Conservation (phyloP, 495 filamentous ascomycete genomes). For the Trichoderma asperelloides region DNA sequence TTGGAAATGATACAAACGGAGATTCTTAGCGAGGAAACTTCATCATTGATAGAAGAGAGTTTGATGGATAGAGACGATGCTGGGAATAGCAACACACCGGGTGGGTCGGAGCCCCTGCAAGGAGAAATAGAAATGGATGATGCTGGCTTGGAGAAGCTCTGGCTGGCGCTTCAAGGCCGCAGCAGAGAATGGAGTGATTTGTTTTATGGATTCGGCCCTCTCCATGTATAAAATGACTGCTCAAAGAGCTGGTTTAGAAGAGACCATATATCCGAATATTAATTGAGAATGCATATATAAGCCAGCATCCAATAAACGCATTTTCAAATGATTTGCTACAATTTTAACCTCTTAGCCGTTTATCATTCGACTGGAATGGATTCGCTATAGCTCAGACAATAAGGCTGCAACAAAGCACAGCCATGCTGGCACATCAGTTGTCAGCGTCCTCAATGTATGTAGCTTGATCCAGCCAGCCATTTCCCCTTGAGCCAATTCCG, state of each 20-base stretch:
- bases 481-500: neutral
- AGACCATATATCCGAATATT: neutral
- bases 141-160: neutral
- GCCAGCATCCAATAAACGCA: too few relatives aligned
- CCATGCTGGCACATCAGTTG: constrained; percentile 7
- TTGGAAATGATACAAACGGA: neutral
- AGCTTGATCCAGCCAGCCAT: neutral
- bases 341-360: too few relatives aligned
- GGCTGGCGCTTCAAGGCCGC: neutral
- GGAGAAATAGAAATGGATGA: neutral
- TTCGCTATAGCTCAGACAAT: neutral
- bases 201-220: neutral
- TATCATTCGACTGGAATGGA: neutral
- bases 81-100: neutral
- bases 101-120: neutral
- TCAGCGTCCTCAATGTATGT: constrained; percentile 2
- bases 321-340: too few relatives aligned
- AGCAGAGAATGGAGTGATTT: neutral
- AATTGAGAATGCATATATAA: too few relatives aligned
- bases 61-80: neutral
- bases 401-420: neutral
- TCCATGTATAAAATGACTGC: neutral
- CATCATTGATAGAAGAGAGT: neutral
- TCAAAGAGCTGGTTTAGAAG: neutral
- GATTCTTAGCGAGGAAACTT: neutral